These are phyloP conservation scores for Tulasnella sp. DNA, from an alignment of 768 basidiomycete species.

Conservation along the genomic window DNA sequence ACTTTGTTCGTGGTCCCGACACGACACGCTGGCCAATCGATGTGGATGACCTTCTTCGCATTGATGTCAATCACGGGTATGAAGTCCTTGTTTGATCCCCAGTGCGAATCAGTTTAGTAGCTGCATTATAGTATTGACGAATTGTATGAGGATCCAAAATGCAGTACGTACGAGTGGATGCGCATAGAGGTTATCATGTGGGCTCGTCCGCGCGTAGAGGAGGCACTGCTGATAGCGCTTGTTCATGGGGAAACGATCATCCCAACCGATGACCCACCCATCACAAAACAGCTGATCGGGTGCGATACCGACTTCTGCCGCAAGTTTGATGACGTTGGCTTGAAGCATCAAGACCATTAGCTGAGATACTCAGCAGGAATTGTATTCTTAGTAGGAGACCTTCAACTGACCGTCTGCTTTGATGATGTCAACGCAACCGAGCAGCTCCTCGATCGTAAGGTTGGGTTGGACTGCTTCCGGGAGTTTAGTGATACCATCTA, in stretches of 20 bases:
- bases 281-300: slow-evolving; percentile 66
- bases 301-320: slow-evolving; percentile 50
- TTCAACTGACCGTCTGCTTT: slow-evolving; percentile 41
- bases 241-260: slow-evolving; percentile 65
- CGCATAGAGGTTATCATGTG: slow-evolving; percentile 80
- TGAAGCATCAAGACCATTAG: not conserved
- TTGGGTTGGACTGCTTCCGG: slow-evolving; percentile 66
- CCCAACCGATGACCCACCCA: slow-evolving; percentile 87
- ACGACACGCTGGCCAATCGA: slow-evolving; percentile 65
- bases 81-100: slow-evolving; percentile 44
- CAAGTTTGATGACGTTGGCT: slow-evolving; percentile 47
- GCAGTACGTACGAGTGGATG: slow-evolving; percentile 52
- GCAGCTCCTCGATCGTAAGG: slow-evolving; percentile 73
- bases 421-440: slow-evolving; percentile 60
- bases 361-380: not conserved
- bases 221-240: slow-evolving; percentile 70
- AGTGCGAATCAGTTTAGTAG: not conserved
- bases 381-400: too few species aligned
- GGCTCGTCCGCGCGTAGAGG: slow-evolving; percentile 59
- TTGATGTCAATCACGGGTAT: slow-evolving; percentile 63
- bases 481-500: slow-evolving; percentile 47
- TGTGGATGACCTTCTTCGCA: slow-evolving; percentile 62
- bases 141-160: slow-evolving; percentile 7
- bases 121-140: not conserved
- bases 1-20: slow-evolving; percentile 32